phyloP scores from a whole-genome alignment of 345 rosid genomes.

The Geranium rotundifolium region DNA sequence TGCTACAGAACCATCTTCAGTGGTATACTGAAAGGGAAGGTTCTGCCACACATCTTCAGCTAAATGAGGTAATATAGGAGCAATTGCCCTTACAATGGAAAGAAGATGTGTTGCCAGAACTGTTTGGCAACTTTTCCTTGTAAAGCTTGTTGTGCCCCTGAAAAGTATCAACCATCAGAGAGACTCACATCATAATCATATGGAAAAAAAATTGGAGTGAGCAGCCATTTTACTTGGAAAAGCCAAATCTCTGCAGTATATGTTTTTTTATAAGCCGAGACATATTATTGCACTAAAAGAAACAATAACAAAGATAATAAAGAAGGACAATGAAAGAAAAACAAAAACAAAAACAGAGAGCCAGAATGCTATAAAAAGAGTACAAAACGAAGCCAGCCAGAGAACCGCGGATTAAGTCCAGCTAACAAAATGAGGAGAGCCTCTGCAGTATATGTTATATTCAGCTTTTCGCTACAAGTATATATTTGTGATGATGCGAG shows the following conservation, averaged over 20 bases:
- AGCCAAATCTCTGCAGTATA: background rate
- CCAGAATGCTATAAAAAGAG: too few species aligned
- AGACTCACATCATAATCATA: background rate
- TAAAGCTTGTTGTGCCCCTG: constrained; percentile 69
- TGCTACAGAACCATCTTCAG: constrained; percentile 50
- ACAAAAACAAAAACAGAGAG: too few species aligned
- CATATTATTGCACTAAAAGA: too few species aligned
- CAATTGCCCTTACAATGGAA: constrained; percentile 63
- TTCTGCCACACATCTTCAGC: constrained; percentile 96
- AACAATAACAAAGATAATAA: too few species aligned
- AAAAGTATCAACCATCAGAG: constrained; percentile 12
- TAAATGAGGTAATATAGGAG: constrained; percentile 88
- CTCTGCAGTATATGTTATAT: too few species aligned
- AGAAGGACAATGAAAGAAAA: too few species aligned
- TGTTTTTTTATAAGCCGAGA: too few species aligned
- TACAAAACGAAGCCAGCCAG: too few species aligned
- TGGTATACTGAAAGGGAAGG: constrained; percentile 58
- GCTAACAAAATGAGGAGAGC: too few species aligned
- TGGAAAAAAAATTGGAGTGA: background rate
- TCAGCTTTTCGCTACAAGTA: background rate
- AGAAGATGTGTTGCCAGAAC: constrained; percentile 85
- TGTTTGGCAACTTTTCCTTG: constrained; percentile 93
- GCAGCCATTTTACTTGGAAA: background rate
- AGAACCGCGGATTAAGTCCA: too few species aligned
- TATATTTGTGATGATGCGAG: background rate